Evolutionary conservation across 768 basidiomycete genomes (phyloP).

Genomic region (Roridomyces roridus): DNA sequence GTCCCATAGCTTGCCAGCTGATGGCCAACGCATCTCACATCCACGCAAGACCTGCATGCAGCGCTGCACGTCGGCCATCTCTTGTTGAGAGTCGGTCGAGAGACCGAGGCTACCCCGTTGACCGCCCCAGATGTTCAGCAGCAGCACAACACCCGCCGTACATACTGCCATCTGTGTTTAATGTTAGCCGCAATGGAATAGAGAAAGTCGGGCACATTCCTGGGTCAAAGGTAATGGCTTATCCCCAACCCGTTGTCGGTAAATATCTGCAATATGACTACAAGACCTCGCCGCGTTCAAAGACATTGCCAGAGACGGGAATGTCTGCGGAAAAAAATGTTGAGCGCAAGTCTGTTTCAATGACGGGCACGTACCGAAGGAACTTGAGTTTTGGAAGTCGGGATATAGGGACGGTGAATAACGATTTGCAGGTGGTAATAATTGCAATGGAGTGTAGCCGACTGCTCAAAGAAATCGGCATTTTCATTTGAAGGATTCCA

Average conservation of each 20-base stretch:
- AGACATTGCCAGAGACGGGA: slow-evolving; percentile 81
- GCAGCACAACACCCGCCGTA: slow-evolving; percentile 56
- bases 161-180: slow-evolving; percentile 40
- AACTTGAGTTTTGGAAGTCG: slow-evolving; percentile 56
- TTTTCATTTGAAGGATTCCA: slow-evolving; percentile 50
- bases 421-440: slow-evolving; percentile 67
- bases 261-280: slow-evolving; percentile 69
- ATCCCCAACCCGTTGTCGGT: slow-evolving; percentile 38
- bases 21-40: slow-evolving; percentile 49
- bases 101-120: slow-evolving; percentile 46
- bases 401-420: slow-evolving; percentile 83
- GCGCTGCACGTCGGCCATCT: slow-evolving; percentile 64
- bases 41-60: slow-evolving; percentile 60
- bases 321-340: slow-evolving; percentile 23
- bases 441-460: slow-evolving; percentile 55
- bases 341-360: not conserved
- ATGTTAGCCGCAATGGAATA: slow-evolving; percentile 10
- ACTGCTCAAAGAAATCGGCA: slow-evolving; percentile 57
- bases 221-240: slow-evolving; percentile 43
- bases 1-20: slow-evolving; percentile 47
- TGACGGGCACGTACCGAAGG: slow-evolving; percentile 23
- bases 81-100: slow-evolving; percentile 51
- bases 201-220: slow-evolving; percentile 31
- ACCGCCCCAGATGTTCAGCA: slow-evolving; percentile 72
- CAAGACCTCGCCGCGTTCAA: slow-evolving; percentile 84